Evolutionary conservation across 805 yeast species (phyloP), one percentile per base, ranked within the genome.

Genomic region (Metschnikowia hibisci): DNA sequence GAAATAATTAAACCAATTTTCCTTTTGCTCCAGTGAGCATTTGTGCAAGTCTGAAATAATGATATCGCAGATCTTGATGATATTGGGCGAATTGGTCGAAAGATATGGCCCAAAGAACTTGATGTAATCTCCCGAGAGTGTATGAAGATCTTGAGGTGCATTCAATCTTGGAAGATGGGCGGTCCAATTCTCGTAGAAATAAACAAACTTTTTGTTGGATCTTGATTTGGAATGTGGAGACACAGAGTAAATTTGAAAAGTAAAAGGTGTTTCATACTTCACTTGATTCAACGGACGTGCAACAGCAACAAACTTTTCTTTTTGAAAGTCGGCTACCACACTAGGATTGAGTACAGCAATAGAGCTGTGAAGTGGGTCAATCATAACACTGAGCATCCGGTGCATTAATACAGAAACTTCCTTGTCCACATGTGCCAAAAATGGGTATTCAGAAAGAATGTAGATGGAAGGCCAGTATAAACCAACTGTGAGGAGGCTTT

Each of bases 31-130:
- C 2, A 36, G 42, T 7, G 52, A 41, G 28, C 41, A 39, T 4
- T 38, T 41, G 11, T 41, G 39, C 30, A 79, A 58, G 41, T 73
- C 75, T 20, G 57, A 43, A 3, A 61, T 48, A 10, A 78, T 81
- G n/a, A 87, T 74, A 32, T 86, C 77, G 43, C 87, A 76, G 0
- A 90, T 41, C 50, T 81, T 78, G 6, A 77, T 64, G 11, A 85
- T 62, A 2, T 87, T 60, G 2, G 58, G 53, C 2, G 80, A 55
- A 54, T 73, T 68, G 20, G 68, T 53, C 1, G 84, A 73, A 9
- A 87, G 48, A 34, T 69, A 73, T 0, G 81, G 74, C 3, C 87
- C 89, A 29, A 76, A 58, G 44, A 81, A 76, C 15, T 69, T 61
- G 16, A 87, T 53, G 20, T 79, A 65, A 39, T 74, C 73, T 34